Base-by-base conservation (phyloP, 2,329 filamentous ascomycete genomes). In the Phialemonium atrogriseum region DNA sequence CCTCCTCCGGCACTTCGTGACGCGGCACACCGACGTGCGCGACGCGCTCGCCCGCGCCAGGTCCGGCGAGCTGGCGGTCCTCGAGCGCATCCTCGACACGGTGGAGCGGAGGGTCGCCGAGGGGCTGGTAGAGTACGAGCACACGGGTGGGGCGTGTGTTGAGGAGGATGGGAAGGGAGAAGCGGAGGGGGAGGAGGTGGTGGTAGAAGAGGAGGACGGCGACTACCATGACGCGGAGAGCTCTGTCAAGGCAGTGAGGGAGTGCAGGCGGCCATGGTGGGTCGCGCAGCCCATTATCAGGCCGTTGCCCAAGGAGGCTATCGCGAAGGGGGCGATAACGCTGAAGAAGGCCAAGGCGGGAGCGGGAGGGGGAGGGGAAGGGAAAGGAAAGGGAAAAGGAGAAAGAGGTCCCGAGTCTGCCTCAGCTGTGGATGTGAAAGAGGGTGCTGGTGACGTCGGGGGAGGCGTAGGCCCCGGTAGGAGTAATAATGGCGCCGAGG, bases 201-300 rank as follows among this genome's bases (percentile, higher is more conserved):
- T 41, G 18, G 33, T 26, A 8, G 44, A 43, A 8, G 45, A 48
- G 2, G 51, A 46, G 2, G 49, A 51, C 3, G 55, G 50, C 5
- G 53, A 55, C 22, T 54, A 62, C 3, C 55, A 52, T 2, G 65
- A 70, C 27, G 58, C 59, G 0, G 67, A 77, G 48, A 80, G 71
- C 52, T 82, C 79, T 5, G 59, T 76, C 12, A 77, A 73, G 7
- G 77, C 82, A 1, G 77, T 91, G 16, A 73, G 71, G 34, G 66
- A 74, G 38, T 94, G 86, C 50, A 80, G 78, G 52, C 64, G 86
- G 41, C 88, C 88, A 1, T 95, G 80, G 73, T 95, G 86, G 85
- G 70, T 94, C 4, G 86, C 79, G 32, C 88, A 96, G 60, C 81
- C 89, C 4, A 84, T 94, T 47, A 73, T 95, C 6, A 66, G 88